Conservation (phyloP, 2,329 filamentous ascomycete species). For the Diplodia scrobiculata region DNA sequence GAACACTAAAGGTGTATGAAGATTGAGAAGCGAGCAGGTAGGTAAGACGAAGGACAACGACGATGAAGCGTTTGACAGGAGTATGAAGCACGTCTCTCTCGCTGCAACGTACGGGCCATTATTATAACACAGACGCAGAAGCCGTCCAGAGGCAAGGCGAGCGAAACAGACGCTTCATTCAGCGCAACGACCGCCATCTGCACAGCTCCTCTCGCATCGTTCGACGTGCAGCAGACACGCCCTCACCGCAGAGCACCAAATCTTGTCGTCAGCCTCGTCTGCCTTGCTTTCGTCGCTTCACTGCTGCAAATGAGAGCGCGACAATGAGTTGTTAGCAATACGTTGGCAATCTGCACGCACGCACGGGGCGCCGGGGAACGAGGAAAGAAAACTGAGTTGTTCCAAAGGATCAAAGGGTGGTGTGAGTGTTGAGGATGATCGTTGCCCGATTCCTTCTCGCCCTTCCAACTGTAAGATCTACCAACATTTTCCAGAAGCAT, state of each 20-base stretch:
- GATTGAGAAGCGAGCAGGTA: neutral
- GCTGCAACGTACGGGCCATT: neutral
- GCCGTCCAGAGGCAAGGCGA: neutral
- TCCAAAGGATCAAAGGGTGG: neutral
- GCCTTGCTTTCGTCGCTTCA: neutral
- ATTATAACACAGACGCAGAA: neutral
- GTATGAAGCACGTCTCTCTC: neutral
- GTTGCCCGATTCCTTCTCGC: neutral
- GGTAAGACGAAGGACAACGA: neutral
- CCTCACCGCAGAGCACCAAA: neutral
- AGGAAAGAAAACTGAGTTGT: neutral
- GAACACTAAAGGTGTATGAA: neutral
- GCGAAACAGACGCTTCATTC: neutral
- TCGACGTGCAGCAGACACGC: neutral
- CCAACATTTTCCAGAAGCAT: constrained; percentile 15
- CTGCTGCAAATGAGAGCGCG: neutral
- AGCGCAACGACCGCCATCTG: neutral
- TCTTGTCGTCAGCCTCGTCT: neutral
- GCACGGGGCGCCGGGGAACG: constrained; percentile 7
- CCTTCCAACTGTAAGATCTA: neutral
- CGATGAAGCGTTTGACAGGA: neutral
- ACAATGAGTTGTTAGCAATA: neutral
- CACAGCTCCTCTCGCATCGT: neutral
- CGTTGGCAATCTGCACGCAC: constrained; percentile 1
- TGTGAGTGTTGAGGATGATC: constrained; percentile 5